phyloP scores from a whole-genome alignment of 495 filamentous ascomycete species.

The Xylaria venustula region DNA sequence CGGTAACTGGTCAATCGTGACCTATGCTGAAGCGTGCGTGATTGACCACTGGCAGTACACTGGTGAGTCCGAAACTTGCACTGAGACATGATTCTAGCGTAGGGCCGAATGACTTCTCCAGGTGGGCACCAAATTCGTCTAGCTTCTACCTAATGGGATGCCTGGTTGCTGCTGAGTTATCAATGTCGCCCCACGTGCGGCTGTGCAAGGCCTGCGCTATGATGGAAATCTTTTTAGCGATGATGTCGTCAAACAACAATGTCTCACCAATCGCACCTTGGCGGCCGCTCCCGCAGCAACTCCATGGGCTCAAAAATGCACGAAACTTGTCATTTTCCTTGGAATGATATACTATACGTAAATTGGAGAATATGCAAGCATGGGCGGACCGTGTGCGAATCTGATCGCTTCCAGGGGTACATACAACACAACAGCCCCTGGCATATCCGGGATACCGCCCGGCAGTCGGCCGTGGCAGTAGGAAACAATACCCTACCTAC shows the following conservation, averaged over 20 bases:
- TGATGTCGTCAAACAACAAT: neutral
- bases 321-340: neutral
- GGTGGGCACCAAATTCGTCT: neutral
- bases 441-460: neutral
- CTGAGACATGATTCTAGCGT: constrained; percentile 8
- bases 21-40: neutral
- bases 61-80: neutral
- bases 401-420: neutral
- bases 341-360: neutral
- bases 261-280: neutral
- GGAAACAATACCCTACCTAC: no score
- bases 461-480: no score
- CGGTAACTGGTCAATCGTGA: neutral
- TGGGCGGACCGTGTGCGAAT: neutral
- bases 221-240: neutral
- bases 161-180: neutral
- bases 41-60: neutral
- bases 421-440: neutral
- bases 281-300: constrained; percentile 6
- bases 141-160: neutral
- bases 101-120: constrained; percentile 11
- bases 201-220: neutral
- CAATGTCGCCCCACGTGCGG: neutral
- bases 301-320: neutral
- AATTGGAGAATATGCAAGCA: neutral